These are phyloP conservation scores for Heterobasidion occidentale DNA, from an alignment of 1,284 basidiomycete genomes.

Conservation along the genomic window DNA sequence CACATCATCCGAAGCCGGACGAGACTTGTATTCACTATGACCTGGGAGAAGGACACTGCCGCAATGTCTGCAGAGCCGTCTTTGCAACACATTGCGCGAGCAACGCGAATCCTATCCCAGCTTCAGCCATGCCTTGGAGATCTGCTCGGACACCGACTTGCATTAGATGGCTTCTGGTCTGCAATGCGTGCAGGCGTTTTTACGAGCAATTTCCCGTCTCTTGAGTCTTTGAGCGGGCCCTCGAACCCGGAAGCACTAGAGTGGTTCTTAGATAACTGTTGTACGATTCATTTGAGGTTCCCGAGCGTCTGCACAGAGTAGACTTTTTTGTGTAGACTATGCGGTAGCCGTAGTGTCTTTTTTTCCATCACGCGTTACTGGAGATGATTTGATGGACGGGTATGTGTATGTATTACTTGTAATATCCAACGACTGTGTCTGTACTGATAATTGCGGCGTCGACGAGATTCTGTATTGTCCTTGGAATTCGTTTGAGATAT, in stretches of 20 bases:
- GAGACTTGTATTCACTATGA: conserved; percentile 7
- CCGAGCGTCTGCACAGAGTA: too few species aligned
- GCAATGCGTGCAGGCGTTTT: conserved; percentile 10
- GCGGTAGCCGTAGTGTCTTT: too few species aligned
- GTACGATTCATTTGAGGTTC: background rate
- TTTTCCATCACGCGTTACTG: too few species aligned
- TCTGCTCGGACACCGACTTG: conserved; percentile 9
- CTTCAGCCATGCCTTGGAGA: conserved; percentile 8
- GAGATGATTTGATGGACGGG: too few species aligned
- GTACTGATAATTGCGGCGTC: too few species aligned
- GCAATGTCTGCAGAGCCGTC: background rate
- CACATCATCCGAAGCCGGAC: conserved; percentile 14
- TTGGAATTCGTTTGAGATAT: too few species aligned
- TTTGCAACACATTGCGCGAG: conserved; percentile 7
- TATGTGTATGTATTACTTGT: too few species aligned
- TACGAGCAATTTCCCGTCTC: conserved; percentile 13
- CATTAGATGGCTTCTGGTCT: conserved; percentile 12
- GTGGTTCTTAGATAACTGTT: conserved; percentile 16
- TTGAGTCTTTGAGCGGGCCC: conserved; percentile 15
- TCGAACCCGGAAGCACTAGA: conserved; percentile 11
- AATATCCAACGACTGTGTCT: too few species aligned
- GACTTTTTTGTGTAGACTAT: too few species aligned
- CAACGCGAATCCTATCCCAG: conserved; percentile 10
- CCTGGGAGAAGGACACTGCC: background rate
- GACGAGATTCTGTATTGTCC: too few species aligned